These are phyloP conservation scores for Cystoisospora suis DNA, from an alignment of 169 alveolate species.

Conservation along the genomic window DNA sequence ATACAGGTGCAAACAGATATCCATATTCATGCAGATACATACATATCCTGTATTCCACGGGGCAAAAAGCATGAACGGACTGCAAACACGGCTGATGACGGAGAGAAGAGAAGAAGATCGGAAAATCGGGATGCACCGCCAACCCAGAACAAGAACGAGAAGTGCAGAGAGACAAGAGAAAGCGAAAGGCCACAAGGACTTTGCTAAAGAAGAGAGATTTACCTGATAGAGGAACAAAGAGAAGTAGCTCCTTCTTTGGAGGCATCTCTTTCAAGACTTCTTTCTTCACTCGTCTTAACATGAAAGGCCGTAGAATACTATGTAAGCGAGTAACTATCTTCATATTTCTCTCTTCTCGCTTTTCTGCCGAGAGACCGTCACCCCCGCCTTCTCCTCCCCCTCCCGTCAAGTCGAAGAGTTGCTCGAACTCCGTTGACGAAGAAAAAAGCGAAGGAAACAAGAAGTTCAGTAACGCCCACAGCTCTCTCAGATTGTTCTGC, in stretches of 20 bases:
- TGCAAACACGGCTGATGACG: too few relatives aligned
- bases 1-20: background rate
- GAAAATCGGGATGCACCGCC: too few relatives aligned
- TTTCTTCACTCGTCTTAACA: slow-evolving; percentile 89
- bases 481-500: slow-evolving; percentile 96
- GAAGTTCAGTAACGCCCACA: slow-evolving; percentile 98
- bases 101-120: too few relatives aligned
- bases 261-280: slow-evolving; percentile 98
- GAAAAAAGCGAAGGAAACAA: slow-evolving; percentile 97
- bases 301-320: slow-evolving; percentile 89
- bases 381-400: slow-evolving; percentile 56
- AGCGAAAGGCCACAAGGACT: too few relatives aligned
- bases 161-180: too few relatives aligned
- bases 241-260: slow-evolving; percentile 90
- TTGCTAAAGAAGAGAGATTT: too few relatives aligned
- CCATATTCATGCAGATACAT: background rate
- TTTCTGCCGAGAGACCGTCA: slow-evolving; percentile 63
- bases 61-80: too few relatives aligned
- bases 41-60: too few relatives aligned
- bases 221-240: slow-evolving; percentile 52
- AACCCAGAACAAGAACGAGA: too few relatives aligned
- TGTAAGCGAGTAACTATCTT: slow-evolving; percentile 91
- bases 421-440: slow-evolving; percentile 94
- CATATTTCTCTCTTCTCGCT: slow-evolving; percentile 74
- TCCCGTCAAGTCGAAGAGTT: slow-evolving; percentile 83